These are phyloP conservation scores for Somion occarium DNA, from an alignment of 1,284 basidiomycete genomes.

Conservation along the genomic window DNA sequence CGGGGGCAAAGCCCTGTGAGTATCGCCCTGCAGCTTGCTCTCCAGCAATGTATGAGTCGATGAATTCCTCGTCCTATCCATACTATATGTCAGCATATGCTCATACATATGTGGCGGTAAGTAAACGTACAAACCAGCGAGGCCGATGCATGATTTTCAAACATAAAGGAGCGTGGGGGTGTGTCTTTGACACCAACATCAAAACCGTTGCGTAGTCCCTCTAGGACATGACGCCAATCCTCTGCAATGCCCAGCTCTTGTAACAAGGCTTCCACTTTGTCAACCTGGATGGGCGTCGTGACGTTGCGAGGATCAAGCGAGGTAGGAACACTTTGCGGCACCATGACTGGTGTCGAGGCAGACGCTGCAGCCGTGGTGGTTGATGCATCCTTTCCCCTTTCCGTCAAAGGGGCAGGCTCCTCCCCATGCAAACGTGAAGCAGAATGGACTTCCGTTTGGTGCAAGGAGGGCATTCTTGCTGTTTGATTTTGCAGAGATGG, in stretches of 20 bases:
- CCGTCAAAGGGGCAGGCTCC: neutral
- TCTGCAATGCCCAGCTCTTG: constrained; percentile 12
- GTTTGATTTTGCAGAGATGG: neutral
- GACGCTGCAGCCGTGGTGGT: neutral
- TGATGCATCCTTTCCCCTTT: neutral
- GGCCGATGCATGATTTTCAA: constrained; percentile 30
- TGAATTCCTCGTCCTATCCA: constrained; percentile 23
- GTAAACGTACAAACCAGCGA: neutral
- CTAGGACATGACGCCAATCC: constrained; percentile 20
- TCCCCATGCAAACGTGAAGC: neutral
- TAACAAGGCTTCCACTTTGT: constrained; percentile 13
- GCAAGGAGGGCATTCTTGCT: neutral
- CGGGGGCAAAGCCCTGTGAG: constrained; percentile 21
- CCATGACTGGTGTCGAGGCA: neutral
- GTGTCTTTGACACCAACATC: constrained; percentile 19
- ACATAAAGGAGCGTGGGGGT: constrained; percentile 10
- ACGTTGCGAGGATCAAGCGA: constrained; percentile 8
- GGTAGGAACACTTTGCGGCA: neutral
- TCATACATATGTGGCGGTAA: neutral
- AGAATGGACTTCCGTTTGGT: neutral
- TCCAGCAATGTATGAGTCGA: constrained; percentile 25
- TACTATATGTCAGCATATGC: neutral
- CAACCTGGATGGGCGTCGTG: constrained; percentile 11
- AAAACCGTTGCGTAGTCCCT: constrained; percentile 26
- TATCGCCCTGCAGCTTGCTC: too few species aligned